Evolutionary conservation across 2,329 filamentous ascomycete genomes (phyloP).

Genomic region (Fusarium caatingaense): DNA sequence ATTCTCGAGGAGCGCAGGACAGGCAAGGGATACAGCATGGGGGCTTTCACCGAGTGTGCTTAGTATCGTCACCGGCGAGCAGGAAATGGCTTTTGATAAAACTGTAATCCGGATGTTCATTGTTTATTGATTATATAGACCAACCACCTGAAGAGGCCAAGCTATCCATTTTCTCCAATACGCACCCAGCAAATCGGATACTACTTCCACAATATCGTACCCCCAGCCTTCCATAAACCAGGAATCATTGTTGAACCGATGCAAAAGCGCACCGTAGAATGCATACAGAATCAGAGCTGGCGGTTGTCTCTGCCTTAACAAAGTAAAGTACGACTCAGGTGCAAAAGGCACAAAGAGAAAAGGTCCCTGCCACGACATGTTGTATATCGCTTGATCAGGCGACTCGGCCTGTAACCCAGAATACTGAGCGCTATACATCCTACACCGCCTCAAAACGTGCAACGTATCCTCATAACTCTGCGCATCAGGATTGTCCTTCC

Average conservation of each 20-base stretch:
- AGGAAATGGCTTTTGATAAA: too few species aligned
- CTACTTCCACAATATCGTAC: conserved; percentile 6
- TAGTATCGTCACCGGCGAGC: too few species aligned
- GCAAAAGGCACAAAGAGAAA: conserved; percentile 9
- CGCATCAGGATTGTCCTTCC: neutral
- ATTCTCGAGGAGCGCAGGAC: neutral
- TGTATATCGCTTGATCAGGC: fast-evolving
- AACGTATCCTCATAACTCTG: neutral
- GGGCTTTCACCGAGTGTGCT: neutral
- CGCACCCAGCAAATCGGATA: conserved; percentile 1
- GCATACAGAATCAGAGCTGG: conserved; percentile 5
- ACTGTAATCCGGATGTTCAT: too few species aligned
- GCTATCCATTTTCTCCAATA: conserved; percentile 18
- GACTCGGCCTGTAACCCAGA: neutral
- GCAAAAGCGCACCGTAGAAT: conserved; percentile 5
- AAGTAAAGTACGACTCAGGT: neutral
- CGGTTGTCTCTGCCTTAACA: conserved; percentile 3
- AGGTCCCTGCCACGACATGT: neutral
- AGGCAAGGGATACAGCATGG: conserved; percentile 9
- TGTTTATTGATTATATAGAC: too few species aligned
- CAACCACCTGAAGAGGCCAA: conserved; percentile 1
- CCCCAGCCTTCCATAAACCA: conserved; percentile 24
- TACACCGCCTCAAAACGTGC: neutral
- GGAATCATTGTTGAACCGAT: neutral
- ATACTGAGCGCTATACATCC: conserved; percentile 13